Evolutionary conservation across 2,329 filamentous ascomycete species (phyloP).

Genomic region (Fusarium nurragi): DNA sequence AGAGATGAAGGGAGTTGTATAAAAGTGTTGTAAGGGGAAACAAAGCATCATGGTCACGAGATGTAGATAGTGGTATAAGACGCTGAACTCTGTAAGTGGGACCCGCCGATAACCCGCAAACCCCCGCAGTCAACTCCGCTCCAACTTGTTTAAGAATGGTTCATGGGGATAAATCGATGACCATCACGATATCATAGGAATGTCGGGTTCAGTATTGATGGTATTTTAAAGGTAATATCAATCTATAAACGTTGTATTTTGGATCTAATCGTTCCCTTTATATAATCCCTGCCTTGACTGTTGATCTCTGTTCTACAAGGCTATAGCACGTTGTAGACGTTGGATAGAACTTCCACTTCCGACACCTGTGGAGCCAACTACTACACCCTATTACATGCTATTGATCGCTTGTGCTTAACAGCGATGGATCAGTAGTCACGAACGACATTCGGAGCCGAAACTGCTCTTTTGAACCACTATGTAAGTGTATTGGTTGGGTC

Average conservation of each 20-base stretch:
- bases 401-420: neutral
- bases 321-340: neutral
- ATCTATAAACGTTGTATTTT: no score
- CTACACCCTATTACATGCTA: conserved; percentile 12
- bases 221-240: no score
- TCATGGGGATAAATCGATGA: neutral
- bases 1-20: neutral
- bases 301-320: neutral
- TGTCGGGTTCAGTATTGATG: neutral
- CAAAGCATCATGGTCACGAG: conserved; percentile 5
- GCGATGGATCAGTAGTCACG: neutral
- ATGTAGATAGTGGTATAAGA: conserved; percentile 14
- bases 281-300: no score
- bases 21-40: neutral
- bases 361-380: conserved; percentile 1
- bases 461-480: neutral
- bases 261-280: no score
- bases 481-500: no score
- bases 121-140: conserved; percentile 21
- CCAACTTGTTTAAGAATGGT: no score
- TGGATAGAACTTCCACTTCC: conserved; percentile 2
- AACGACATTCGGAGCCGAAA: neutral
- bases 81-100: conserved; percentile 22
- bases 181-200: no score
- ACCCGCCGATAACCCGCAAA: conserved; percentile 33